A percentile compares a stretch with the other conserved stretches of the same genome.
These are phyloP conservation scores for Zymoseptoria tritici DNA, from an alignment of 2,329 filamentous ascomycete species.

Conservation along the genomic window DNA sequence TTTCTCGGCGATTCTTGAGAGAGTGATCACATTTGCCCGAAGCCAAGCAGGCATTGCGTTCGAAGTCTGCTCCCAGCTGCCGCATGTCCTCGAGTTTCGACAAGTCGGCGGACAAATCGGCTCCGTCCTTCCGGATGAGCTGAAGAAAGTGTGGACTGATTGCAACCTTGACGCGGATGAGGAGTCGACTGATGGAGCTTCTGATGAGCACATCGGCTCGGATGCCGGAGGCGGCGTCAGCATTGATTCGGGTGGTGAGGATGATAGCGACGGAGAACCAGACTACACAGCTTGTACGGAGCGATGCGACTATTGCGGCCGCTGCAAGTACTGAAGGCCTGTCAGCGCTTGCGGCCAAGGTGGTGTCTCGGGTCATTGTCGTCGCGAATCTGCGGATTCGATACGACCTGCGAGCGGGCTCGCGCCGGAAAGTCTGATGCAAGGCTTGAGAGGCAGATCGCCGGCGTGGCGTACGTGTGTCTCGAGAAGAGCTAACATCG, in stretches of 20 bases:
- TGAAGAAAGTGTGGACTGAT: slow-evolving; percentile 4
- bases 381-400: neutral
- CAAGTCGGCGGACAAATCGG: slow-evolving; percentile 2
- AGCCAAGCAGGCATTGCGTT: slow-evolving; percentile 18
- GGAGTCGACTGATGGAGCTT: neutral
- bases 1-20: slow-evolving; percentile 26
- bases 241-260: slow-evolving; percentile 2
- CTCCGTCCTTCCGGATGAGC: slow-evolving; percentile 2
- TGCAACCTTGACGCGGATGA: neutral
- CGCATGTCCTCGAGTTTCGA: slow-evolving; percentile 31
- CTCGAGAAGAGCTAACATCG: neutral
- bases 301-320: slow-evolving; percentile 10
- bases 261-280: slow-evolving; percentile 4
- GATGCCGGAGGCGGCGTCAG: slow-evolving; percentile 4
- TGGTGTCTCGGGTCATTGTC: neutral
- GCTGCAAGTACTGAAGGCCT: neutral
- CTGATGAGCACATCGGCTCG: neutral
- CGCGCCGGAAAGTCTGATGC: neutral
- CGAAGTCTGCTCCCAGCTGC: slow-evolving; percentile 30
- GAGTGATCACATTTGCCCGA: slow-evolving; percentile 26
- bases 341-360: neutral
- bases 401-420: neutral
- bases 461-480: neutral
- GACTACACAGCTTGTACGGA: slow-evolving; percentile 15
- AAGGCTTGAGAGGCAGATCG: neutral